Evolutionary conservation across 768 basidiomycete species (phyloP), one percentile per base, ranked within the genome.

Genomic region (Boletus rubescentipes): DNA sequence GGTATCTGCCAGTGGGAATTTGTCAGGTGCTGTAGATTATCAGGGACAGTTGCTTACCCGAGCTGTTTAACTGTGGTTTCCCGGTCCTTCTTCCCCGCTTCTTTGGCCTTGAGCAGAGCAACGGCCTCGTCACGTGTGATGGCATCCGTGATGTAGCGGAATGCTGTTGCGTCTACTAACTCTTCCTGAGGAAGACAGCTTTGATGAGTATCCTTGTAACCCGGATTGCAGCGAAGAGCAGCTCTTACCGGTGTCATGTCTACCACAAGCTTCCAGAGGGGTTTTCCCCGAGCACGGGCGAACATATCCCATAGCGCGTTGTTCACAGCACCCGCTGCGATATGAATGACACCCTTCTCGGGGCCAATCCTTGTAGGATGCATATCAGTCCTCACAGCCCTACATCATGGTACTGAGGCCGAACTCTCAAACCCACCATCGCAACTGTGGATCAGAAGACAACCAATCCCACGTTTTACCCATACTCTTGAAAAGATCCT

Each of bases 291-390:
- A 26, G 86, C 77, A 44, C 87, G 82, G 3, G 92, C 91, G 59
- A 84, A 93, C 84, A 96, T 85, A 64, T 97, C 95, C 95, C 95
- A 98, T 2, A 96, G 64, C 0, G 94, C 95, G 59, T 97, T 97
- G 68, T 91, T 83, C 9, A 98, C 92, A 2, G 92, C 91, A 6
- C 83, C 91, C 0, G 89, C 81, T 3, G 93, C 92, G 47, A 96
- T 85, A 66, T 93, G 90, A 49, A 98, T 94, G 3, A 98, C 92
- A 47, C 95, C 95, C 71, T 96, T 96, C 68, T 96, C 94, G 0
- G 94, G 93, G 6, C 93, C 93, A 62, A 94, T 87, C 88, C 89
- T 89, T 51, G 54, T 40, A 31, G 15, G n/a, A 58, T 20, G 32
- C 14, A 44, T 5, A 10, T 46, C 38, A 56, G 54, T 39, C 29